These are phyloP conservation scores for Lentinula sp. DNA, from an alignment of 768 basidiomycete genomes.

Conservation along the genomic window DNA sequence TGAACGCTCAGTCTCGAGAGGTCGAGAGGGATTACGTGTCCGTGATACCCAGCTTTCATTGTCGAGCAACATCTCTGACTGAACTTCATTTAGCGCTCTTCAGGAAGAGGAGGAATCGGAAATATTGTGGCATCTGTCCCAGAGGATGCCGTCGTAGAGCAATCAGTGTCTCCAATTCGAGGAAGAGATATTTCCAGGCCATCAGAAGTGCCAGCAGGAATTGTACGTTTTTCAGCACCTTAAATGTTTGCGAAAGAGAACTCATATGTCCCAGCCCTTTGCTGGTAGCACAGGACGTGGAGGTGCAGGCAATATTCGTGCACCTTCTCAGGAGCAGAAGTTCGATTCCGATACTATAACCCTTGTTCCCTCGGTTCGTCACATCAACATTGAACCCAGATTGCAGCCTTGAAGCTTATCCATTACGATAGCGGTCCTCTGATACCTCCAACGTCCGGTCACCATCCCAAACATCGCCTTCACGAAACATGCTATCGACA, in stretches of 20 bases:
- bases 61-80: no score
- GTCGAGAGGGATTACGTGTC: background rate
- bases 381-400: background rate
- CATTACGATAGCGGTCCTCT: background rate
- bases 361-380: background rate
- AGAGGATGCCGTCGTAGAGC: background rate
- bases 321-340: background rate
- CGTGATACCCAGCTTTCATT: background rate
- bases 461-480: background rate
- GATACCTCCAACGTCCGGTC: background rate
- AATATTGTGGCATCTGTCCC: background rate
- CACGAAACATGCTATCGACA: background rate
- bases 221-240: background rate
- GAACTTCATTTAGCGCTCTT: background rate
- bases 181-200: background rate
- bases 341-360: background rate
- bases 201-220: background rate
- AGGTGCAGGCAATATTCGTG: slow-evolving; percentile 1
- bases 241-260: background rate
- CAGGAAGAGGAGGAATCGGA: slow-evolving; percentile 3
- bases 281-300: background rate
- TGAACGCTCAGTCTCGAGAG: slow-evolving; percentile 3
- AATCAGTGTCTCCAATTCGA: background rate
- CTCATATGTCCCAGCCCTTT: background rate
- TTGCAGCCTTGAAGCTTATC: background rate